These are phyloP conservation scores for Dorcoceras hygrometricum DNA, from an alignment of 257 asterid genomes.

Conservation along the genomic window DNA sequence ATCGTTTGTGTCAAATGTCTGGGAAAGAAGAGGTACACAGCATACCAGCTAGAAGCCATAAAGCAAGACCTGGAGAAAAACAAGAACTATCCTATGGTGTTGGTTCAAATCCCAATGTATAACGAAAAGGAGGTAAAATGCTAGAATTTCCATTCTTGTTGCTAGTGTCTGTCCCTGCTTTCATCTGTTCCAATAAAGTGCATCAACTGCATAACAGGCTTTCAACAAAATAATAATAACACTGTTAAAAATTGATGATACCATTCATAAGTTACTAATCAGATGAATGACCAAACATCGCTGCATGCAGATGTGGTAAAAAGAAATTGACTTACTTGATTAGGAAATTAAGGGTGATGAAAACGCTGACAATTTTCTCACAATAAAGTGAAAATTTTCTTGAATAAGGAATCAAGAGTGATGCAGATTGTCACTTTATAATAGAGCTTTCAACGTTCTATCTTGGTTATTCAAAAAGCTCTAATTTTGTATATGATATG, in stretches of 20 bases:
- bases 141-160: neutral
- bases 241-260: neutral
- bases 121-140: slow-evolving; percentile 76
- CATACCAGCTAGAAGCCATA: slow-evolving; percentile 69
- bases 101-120: slow-evolving; percentile 89
- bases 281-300: neutral
- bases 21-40: slow-evolving; percentile 71
- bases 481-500: neutral
- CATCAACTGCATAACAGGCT: slow-evolving; percentile 7
- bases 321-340: neutral
- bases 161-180: neutral
- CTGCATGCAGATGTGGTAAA: slow-evolving; percentile 7
- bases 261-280: neutral
- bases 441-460: neutral
- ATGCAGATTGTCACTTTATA: neutral
- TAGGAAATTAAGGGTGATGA: neutral
- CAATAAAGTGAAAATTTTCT: neutral
- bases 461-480: neutral
- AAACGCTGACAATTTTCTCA: neutral
- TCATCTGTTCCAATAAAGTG: neutral
- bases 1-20: slow-evolving; percentile 57
- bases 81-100: slow-evolving; percentile 53
- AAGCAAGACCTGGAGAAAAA: slow-evolving; percentile 58
- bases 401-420: neutral
- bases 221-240: neutral